Conservation (phyloP, 202 grass and related monocot species). For the Panicum hallii region DNA sequence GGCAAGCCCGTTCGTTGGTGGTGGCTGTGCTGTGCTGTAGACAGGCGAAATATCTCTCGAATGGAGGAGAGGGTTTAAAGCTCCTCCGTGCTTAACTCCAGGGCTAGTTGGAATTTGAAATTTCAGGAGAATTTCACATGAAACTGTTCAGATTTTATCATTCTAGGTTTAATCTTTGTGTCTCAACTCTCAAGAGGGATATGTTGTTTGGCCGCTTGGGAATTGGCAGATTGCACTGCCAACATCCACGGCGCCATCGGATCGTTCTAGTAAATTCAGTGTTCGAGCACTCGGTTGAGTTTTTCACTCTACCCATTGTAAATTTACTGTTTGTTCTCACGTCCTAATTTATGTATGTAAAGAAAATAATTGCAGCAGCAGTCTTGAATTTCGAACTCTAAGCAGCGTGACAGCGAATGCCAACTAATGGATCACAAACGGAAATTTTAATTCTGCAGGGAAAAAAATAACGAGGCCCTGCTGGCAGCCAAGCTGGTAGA, state of each 20-base stretch:
- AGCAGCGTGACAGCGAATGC: neutral
- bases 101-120: neutral
- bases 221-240: too few species aligned
- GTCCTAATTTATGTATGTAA: neutral
- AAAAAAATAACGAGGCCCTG: neutral
- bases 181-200: neutral
- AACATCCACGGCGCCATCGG: neutral
- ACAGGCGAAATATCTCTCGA: neutral
- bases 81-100: neutral
- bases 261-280: neutral
- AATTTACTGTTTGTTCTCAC: neutral
- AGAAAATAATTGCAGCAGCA: neutral
- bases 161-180: neutral
- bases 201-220: too few species aligned
- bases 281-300: neutral
- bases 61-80: neutral
- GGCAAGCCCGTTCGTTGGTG: neutral
- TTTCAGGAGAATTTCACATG: neutral
- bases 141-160: neutral
- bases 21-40: neutral
- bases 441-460: neutral
- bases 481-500: neutral
- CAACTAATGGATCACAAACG: neutral
- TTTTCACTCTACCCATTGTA: too few species aligned
- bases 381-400: neutral